Conservation (phyloP, 768 basidiomycete species). For the Strobilomyces dryophilus region DNA sequence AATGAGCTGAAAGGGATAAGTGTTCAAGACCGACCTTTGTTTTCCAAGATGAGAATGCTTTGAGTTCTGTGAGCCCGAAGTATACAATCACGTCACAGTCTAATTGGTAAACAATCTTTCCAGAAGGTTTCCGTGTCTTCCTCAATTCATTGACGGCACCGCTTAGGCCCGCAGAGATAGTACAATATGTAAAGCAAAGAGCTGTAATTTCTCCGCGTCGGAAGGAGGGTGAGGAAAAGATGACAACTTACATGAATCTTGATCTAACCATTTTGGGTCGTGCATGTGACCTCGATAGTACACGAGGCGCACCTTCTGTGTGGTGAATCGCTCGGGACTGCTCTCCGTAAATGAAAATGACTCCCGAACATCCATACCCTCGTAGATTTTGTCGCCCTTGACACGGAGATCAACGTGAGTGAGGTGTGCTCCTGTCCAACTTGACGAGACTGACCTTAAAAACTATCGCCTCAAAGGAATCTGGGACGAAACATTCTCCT, state of each 20-base stretch:
- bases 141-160: too few relatives aligned
- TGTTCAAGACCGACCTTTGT: neutral
- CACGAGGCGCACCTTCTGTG: neutral
- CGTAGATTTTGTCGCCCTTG: neutral
- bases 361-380: neutral
- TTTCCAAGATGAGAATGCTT: conserved; percentile 6
- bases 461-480: neutral
- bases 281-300: neutral
- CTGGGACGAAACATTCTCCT: neutral
- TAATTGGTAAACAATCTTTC: too few relatives aligned
- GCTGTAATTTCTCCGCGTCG: neutral
- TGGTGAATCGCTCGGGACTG: neutral
- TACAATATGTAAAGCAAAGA: neutral
- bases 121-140: too few relatives aligned
- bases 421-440: neutral
- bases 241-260: neutral
- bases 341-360: neutral
- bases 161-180: neutral
- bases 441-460: neutral
- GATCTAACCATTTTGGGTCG: too few relatives aligned
- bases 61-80: conserved; percentile 1
- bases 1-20: neutral
- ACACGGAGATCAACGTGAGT: too few relatives aligned
- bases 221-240: neutral
- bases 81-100: neutral